Percentiles rank a stretch among this genome's conserved stretches.
Conservation (phyloP, 257 asterid genomes). For the Plectranthus barbatus region DNA sequence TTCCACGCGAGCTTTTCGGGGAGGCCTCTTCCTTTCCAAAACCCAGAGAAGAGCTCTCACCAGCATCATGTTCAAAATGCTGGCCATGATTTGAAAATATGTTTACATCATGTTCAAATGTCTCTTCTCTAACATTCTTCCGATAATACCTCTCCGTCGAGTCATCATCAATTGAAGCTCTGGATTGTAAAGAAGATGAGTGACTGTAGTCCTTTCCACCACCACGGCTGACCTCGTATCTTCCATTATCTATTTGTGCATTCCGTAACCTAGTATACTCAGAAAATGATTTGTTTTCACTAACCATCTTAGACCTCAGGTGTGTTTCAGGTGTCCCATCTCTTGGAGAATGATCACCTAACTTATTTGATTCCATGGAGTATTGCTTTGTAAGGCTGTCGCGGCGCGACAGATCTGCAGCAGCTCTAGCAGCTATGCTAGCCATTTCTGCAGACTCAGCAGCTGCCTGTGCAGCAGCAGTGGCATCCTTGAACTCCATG, state of each 20-base stretch:
- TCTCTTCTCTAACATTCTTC: slow-evolving; percentile 25
- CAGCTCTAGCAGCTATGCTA: slow-evolving; percentile 82
- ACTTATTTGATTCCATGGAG: slow-evolving; percentile 21
- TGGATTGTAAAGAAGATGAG: slow-evolving; percentile 29
- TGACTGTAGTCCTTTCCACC: slow-evolving; percentile 22
- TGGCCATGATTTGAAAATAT: too few species aligned
- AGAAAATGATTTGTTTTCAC: slow-evolving; percentile 26
- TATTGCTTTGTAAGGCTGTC: slow-evolving; percentile 30
- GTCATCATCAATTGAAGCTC: slow-evolving; percentile 27
- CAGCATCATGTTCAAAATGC: too few species aligned
- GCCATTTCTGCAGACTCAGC: slow-evolving; percentile 88
- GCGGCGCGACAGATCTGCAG: slow-evolving; percentile 61
- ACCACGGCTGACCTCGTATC: slow-evolving; percentile 19
- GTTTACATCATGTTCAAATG: slow-evolving; percentile 4
- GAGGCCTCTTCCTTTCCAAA: slow-evolving; percentile 17
- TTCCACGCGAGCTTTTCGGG: slow-evolving; percentile 19
- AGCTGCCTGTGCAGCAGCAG: slow-evolving; percentile 87
- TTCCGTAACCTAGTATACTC: slow-evolving; percentile 24
- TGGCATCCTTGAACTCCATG: slow-evolving; percentile 82
- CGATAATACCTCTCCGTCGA: slow-evolving; percentile 21
- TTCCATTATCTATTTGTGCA: slow-evolving; percentile 25
- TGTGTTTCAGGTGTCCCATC: slow-evolving; percentile 22
- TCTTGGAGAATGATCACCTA: slow-evolving; percentile 16
- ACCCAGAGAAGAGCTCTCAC: too few species aligned
- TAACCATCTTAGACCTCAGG: slow-evolving; percentile 10